Conservation (phyloP, 768 basidiomycete species). For the Chlorophyllum brunneum region DNA sequence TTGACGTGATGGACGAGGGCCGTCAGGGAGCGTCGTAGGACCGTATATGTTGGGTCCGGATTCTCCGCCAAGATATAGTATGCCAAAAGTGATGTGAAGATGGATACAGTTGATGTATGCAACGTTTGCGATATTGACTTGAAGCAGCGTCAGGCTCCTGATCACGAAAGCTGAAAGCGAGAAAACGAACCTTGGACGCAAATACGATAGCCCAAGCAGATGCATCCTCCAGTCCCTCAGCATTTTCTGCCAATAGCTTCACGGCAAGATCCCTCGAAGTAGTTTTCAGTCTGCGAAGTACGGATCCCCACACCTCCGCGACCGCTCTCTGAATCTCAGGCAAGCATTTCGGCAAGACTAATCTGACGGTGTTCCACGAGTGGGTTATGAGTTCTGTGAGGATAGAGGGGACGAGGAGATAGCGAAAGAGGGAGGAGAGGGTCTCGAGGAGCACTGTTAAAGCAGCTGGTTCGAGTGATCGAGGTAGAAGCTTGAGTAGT, state of each 20-base stretch:
- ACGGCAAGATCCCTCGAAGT: constrained; percentile 55
- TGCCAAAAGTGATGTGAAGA: constrained; percentile 55
- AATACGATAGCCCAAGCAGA: constrained; percentile 73
- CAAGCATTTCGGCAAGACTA: constrained; percentile 52
- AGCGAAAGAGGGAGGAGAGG: constrained; percentile 66
- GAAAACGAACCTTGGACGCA: constrained; percentile 65
- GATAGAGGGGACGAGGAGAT: constrained; percentile 65
- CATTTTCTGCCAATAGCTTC: constrained; percentile 45
- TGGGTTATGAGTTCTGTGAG: constrained; percentile 48
- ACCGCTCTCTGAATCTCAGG: constrained; percentile 73
- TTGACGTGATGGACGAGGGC: constrained; percentile 83
- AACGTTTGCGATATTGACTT: constrained; percentile 82
- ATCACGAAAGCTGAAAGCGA: background rate
- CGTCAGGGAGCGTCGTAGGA: constrained; percentile 71
- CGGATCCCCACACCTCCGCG: constrained; percentile 85
- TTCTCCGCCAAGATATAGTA: constrained; percentile 43
- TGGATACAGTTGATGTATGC: constrained; percentile 67
- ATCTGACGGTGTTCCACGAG: constrained; percentile 56
- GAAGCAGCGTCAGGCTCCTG: constrained; percentile 2
- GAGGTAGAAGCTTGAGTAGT: constrained; percentile 54
- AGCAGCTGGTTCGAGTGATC: constrained; percentile 54
- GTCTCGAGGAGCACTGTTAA: constrained; percentile 66
- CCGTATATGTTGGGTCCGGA: constrained; percentile 42
- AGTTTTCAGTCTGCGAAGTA: constrained; percentile 67
- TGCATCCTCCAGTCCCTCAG: constrained; percentile 54